Conservation (phyloP, 352 stramenopile genomes). For the Globisporangium heterothallicum region DNA sequence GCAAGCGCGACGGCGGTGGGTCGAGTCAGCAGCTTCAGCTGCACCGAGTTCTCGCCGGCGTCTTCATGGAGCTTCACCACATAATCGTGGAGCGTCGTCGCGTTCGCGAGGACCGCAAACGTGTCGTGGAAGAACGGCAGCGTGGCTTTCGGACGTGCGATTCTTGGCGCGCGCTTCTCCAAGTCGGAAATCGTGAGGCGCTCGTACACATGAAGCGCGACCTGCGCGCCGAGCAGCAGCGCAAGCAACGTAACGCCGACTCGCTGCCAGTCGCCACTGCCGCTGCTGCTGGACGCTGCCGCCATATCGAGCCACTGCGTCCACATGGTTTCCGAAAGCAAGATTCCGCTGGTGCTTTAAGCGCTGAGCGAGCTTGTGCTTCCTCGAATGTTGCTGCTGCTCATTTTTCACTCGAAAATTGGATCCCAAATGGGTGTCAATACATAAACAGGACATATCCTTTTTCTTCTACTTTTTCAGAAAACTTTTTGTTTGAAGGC, state of each 20-base stretch:
- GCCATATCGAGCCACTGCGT: background rate
- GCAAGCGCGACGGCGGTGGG: constrained; percentile 36
- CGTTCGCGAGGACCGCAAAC: constrained; percentile 28
- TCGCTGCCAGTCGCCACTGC: background rate
- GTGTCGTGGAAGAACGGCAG: constrained; percentile 41
- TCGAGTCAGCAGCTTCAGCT: constrained; percentile 31
- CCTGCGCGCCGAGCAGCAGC: background rate
- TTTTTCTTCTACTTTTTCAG: no score
- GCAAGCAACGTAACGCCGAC: background rate
- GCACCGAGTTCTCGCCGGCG: constrained; percentile 26
- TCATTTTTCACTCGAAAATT: no score
- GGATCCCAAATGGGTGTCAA: no score
- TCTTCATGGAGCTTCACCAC: constrained; percentile 26
- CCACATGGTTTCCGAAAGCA: no score
- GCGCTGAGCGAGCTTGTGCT: no score
- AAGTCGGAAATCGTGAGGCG: background rate
- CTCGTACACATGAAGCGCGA: background rate
- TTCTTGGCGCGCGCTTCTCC: constrained; percentile 6
- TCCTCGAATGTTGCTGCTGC: no score
- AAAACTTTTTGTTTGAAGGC: no score
- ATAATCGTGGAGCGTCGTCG: constrained; percentile 37
- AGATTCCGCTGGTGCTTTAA: no score
- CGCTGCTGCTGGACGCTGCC: no score
- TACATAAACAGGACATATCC: no score
- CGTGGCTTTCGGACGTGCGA: constrained; percentile 14